Evolutionary conservation across 306 rosid genomes (phyloP), one percentile per base, ranked within the genome.

Genomic region (Arachis hypogaea): DNA sequence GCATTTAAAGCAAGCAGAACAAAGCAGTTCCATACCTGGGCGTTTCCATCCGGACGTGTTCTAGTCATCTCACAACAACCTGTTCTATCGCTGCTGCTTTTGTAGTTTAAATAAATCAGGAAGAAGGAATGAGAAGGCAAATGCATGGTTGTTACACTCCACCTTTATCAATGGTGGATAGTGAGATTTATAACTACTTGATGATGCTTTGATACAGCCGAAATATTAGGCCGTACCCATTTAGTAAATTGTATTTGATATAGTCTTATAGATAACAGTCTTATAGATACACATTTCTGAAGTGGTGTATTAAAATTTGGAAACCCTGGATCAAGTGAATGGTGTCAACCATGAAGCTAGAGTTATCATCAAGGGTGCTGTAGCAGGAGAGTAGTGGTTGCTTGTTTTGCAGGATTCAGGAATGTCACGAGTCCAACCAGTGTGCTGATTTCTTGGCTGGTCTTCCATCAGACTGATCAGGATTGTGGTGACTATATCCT

Each of bases 1-100:
- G 83, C 98, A 92, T 77, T 88, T 92, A 50, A 89, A 88, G 88
- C 96, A 88, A 82, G 92, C 98, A 49, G 90, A 86, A 71, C 93
- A 92, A 78, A 85, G 89, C 80, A 92, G 78, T 83, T 90, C 96
- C 59, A 88, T 92, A 51, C 93, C 96, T 1, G 96, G 92, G 40
- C 94, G 74, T 42, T 92, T 86, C 77, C 89, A 92, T 80, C 98
- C 98, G 1, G 94, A 92, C 70, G 92, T 92, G 67, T 92, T 89
- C 86, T 92, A 78, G 84, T 44, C 57, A 44, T 18, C 28, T 36
- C 5, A 9, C 55, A 56, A 14, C 62, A 41, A 47, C 40, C 14
- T 7, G 47, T 62, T 52, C 40, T 51, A 33, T 33, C 4, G 38
- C 62, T 58, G 36, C 38, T 73, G 68, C 46, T 60, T 42, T 36